Conservation (phyloP, 202 grass and related monocot species). For the Schoenoplectus triqueter region DNA sequence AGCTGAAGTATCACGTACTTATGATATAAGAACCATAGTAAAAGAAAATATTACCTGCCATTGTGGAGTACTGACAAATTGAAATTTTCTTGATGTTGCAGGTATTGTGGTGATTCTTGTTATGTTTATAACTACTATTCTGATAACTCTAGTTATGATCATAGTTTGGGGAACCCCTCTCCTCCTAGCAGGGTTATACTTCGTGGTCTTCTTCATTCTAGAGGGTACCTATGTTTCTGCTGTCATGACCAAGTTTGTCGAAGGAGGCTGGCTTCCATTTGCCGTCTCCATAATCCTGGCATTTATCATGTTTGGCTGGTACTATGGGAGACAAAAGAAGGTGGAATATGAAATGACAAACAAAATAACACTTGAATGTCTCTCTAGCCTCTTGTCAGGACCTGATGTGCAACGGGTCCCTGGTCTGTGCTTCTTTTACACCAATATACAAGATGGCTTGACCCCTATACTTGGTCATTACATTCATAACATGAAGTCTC, state of each 20-base stretch:
- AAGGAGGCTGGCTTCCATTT: conserved; percentile 56
- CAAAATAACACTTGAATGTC: conserved; percentile 43
- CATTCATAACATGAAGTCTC: conserved; percentile 40
- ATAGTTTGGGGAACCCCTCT: conserved; percentile 45
- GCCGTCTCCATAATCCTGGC: conserved; percentile 40
- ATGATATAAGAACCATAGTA: neutral
- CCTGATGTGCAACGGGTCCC: conserved; percentile 40
- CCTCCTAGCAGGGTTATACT: conserved; percentile 40
- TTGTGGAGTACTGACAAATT: neutral
- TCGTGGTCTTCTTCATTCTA: conserved; percentile 39
- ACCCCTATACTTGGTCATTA: conserved; percentile 50
- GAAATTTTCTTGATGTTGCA: conserved; percentile 35
- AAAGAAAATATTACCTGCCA: neutral
- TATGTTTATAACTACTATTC: conserved; percentile 55
- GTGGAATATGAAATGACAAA: conserved; percentile 48
- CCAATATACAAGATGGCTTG: conserved; percentile 40
- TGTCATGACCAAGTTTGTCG: conserved; percentile 48
- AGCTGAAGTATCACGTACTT: neutral
- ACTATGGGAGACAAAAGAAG: conserved; percentile 48
- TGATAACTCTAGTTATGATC: conserved; percentile 55
- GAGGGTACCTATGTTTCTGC: conserved; percentile 49
- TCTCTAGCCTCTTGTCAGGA: conserved; percentile 35
- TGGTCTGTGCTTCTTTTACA: conserved; percentile 54
- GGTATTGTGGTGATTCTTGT: conserved; percentile 55
- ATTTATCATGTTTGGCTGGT: conserved; percentile 50